Evolutionary conservation across 805 yeast species (phyloP), one percentile per base, ranked within the genome.

Genomic region (Wickerhamiella slavikovae): DNA sequence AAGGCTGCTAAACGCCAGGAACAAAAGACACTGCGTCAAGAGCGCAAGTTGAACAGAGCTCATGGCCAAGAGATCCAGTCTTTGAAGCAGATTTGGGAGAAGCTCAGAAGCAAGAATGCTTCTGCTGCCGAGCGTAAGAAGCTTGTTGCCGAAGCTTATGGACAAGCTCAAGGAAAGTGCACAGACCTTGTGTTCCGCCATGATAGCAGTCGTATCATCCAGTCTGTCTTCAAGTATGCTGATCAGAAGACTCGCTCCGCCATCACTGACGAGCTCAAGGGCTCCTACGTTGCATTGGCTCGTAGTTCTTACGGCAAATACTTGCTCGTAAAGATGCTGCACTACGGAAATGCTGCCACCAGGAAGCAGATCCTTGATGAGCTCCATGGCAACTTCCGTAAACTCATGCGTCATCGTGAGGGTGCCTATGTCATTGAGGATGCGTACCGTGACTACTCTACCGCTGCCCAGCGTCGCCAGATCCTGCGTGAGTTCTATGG

Each of bases 361-460:
- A 66, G 93, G 44, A 74, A 69, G 31, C 41, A 68, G 22, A 74
- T 85, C 33, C 62, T 83, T 33, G 64, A 73, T 45, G 94, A 82
- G 55, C 62, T 85, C 40, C 93, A 82, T 47, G 98, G 98, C 29
- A 72, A 73, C 43, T 66, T 79, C 45, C 66, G 94, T 51, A 85
- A 80, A 54, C 60, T 85, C 34, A 80, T 85, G 89, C 71, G 92
- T 60, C 95, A 85, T 56, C 74, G 77, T 57, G 96, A 85, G 62
- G 98, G 95, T 55, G 96, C 96, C 10, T 82, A 85, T 45, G 96
- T 85, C 23, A 82, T 83, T 39, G 96, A 85, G 55, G 98, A 85
- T 60, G 61, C 79, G 45, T 85, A 62, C 48, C 78, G 79, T 15
- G 66, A 82, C 33, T 85, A 83, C 52, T 69, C 94, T 8, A 68